Evolutionary conservation across 2,329 filamentous ascomycete genomes (phyloP), one percentile per base, ranked within the genome.

Genomic region (Botrytis squamosa): DNA sequence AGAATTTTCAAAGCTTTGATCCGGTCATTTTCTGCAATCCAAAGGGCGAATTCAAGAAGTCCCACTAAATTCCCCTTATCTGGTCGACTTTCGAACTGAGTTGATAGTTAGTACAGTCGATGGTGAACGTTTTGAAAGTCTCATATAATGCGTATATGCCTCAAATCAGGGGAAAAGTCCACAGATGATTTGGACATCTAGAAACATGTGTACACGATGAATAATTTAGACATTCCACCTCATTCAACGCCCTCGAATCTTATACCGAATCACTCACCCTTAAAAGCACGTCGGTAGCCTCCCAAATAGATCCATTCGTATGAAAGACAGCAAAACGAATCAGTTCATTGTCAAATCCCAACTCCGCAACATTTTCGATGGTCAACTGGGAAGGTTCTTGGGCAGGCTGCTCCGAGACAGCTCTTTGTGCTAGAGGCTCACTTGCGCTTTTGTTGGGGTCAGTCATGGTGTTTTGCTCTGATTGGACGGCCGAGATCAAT

Each of bases 1-100:
- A 69, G 66, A 69, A 42, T 22, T 20, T 22, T 69, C 33, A 59
- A 29, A 59, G 66, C 66, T 55, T 59, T 40, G 16, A 69, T 14
- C n/a, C 4, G 33, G 18, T 69, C 49, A 22, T 68, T 68, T 9
- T 55, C 22, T 52, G 46, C 7, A 68, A 68, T 49, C 42, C n/a
- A 68, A 29, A 68, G 46, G 7, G 65, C 65, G 4, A 68, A 68
- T 12, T 68, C 65, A 3, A 68, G 44, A 25, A 36, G 44, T 4
- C 16, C 33, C 38, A 38, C n/a, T 22, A 18, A 36, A 29, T 40
- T 22, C 5, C 46, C 18, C 18, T 59, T 59, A 10, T 40, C 36
- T 7, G 33, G 25, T 20, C n/a, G 49, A 33, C n/a, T 42, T 42
- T 69, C 66, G n/a, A 59, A 69, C 66, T 69, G 10, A 40, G 16